A percentile compares a stretch with the other conserved stretches of the same genome.
These are phyloP conservation scores for Aplosporella prunicola DNA, from an alignment of 2,329 filamentous ascomycete genomes.

Conservation along the genomic window DNA sequence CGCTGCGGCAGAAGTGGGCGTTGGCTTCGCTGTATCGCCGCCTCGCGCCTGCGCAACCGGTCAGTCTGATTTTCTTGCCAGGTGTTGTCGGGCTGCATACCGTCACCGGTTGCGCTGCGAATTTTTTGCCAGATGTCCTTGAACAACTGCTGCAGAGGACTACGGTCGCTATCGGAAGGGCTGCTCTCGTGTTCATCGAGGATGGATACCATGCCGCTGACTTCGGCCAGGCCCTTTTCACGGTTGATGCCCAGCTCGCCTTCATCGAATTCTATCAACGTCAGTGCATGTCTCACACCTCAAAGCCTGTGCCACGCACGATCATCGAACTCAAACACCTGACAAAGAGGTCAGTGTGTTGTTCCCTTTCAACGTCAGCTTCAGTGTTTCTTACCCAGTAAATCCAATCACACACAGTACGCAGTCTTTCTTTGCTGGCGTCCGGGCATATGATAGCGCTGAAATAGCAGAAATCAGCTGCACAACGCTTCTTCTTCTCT, in stretches of 20 bases:
- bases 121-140: not conserved
- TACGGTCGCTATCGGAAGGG: not conserved
- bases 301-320: not conserved
- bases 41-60: no score
- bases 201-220: slow-evolving; percentile 5
- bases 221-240: slow-evolving; percentile 7
- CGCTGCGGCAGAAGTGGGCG: slow-evolving; percentile 8
- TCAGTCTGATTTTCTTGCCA: no score
- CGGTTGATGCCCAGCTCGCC: slow-evolving; percentile 7
- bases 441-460: slow-evolving; percentile 9
- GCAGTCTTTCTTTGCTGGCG: slow-evolving; percentile 5
- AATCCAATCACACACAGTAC: slow-evolving; percentile 9
- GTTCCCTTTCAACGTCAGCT: not conserved
- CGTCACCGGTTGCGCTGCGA: no score
- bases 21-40: slow-evolving; percentile 9
- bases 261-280: slow-evolving; percentile 8
- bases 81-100: no score
- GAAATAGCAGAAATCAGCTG: slow-evolving; percentile 10
- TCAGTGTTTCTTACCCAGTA: slow-evolving; percentile 2
- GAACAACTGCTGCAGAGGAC: not conserved
- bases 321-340: slow-evolving; percentile 12
- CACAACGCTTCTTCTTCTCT: slow-evolving; percentile 7
- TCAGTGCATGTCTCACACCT: not conserved
- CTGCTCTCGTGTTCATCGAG: not conserved
- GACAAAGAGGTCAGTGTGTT: not conserved